Percentiles rank a stretch among this genome's conserved stretches.
Conservation (phyloP, 179 eudicot genomes). For the Silene noctiflora region DNA sequence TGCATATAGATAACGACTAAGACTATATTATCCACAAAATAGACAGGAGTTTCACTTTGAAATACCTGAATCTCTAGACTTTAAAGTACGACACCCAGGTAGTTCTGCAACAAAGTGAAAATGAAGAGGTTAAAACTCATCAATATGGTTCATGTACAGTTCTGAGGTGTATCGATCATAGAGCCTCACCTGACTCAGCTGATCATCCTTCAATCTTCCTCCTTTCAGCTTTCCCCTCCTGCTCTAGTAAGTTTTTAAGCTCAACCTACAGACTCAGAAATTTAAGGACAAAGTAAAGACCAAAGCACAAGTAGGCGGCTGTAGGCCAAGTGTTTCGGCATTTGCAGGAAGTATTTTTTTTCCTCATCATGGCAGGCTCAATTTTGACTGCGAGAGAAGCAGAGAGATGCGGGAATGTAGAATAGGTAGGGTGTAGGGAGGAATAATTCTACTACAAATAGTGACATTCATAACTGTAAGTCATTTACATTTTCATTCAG, state of each 20-base stretch:
- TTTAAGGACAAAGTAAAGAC: not conserved
- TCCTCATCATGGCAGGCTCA: too few species aligned
- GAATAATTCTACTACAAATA: not conserved
- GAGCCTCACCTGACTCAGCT: slow-evolving; percentile 11
- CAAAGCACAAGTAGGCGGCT: not conserved
- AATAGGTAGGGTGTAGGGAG: not conserved
- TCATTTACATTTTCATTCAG: slow-evolving; percentile 22
- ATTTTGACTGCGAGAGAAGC: not conserved
- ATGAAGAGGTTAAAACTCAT: not conserved
- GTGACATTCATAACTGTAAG: slow-evolving; percentile 10
- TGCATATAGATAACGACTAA: not conserved
- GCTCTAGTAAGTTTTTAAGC: not conserved
- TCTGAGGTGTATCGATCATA: not conserved
- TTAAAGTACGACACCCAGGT: slow-evolving; percentile 2
- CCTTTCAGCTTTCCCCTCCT: not conserved
- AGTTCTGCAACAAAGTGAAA: slow-evolving; percentile 11
- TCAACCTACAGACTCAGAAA: slow-evolving; percentile 8
- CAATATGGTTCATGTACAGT: not conserved
- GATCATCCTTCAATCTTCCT: not conserved
- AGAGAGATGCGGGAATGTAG: not conserved
- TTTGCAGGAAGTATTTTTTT: not conserved
- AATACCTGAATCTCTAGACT: slow-evolving; percentile 13
- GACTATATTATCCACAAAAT: not conserved
- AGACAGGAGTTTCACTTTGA: not conserved
- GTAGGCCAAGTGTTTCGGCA: not conserved